A percentile compares a stretch with the other conserved stretches of the same genome.
Evolutionary conservation across 2,329 filamentous ascomycete species (phyloP).

Genomic region (Fusarium paranaense): DNA sequence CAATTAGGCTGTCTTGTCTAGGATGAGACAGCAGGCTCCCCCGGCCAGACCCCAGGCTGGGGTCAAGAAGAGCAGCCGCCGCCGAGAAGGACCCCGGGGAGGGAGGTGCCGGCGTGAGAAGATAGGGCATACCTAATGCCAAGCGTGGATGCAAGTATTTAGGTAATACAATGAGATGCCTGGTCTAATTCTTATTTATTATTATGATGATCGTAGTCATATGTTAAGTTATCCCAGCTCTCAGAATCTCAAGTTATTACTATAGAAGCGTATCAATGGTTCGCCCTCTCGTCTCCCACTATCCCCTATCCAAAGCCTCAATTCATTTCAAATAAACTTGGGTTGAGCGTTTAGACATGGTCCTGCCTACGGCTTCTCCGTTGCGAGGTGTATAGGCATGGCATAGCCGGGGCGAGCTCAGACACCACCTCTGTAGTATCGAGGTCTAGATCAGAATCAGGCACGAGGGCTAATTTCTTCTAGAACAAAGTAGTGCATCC

Average conservation of each 20-base stretch:
- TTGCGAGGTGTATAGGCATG: neutral
- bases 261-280: neutral
- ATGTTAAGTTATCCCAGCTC: neutral
- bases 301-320: neutral
- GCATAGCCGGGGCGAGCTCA: neutral
- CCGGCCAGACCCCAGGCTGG: neutral
- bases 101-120: neutral
- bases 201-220: neutral
- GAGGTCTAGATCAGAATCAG: neutral
- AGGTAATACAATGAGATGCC: neutral
- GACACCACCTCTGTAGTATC: neutral
- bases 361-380: neutral
- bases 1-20: neutral
- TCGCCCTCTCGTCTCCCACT: neutral
- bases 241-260: neutral
- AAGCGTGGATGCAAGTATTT: neutral
- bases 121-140: too few species aligned
- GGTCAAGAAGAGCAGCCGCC: neutral
- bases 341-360: neutral
- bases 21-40: neutral
- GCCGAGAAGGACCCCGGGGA: neutral
- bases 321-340: neutral
- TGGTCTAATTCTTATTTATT: neutral
- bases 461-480: neutral
- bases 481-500: neutral